Conservation (phyloP, 2,329 filamentous ascomycete genomes). For the Hypoxylon sp. region DNA sequence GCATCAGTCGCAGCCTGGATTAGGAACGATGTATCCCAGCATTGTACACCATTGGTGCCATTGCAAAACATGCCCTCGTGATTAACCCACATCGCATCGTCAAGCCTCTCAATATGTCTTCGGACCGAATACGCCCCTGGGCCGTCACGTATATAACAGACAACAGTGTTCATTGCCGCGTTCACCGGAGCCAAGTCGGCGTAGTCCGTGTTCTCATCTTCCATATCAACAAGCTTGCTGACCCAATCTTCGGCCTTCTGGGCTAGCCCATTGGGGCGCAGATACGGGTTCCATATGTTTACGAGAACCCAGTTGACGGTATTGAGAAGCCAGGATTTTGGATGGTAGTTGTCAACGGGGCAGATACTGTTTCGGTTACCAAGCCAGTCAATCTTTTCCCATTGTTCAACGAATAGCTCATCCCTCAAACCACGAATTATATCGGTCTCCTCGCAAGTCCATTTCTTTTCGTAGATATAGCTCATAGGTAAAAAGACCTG, state of each 20-base stretch:
- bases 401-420: slow-evolving; percentile 86
- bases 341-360: slow-evolving; percentile 88
- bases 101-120: slow-evolving; percentile 83
- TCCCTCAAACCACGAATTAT: slow-evolving; percentile 80
- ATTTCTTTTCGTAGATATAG: slow-evolving; percentile 87
- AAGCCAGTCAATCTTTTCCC: slow-evolving; percentile 83
- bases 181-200: slow-evolving; percentile 91
- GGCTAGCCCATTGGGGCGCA: slow-evolving; percentile 77
- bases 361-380: slow-evolving; percentile 87
- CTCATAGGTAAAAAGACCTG: slow-evolving; percentile 95
- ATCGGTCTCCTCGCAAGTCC: slow-evolving; percentile 81
- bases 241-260: slow-evolving; percentile 84
- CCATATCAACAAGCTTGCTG: slow-evolving; percentile 87
- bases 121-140: slow-evolving; percentile 79
- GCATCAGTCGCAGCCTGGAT: slow-evolving; percentile 87
- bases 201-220: slow-evolving; percentile 93
- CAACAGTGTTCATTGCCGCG: slow-evolving; percentile 89
- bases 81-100: slow-evolving; percentile 94
- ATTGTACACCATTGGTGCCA: slow-evolving; percentile 97
- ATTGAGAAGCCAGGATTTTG: slow-evolving; percentile 88
- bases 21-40: slow-evolving; percentile 94
- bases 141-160: slow-evolving; percentile 87
- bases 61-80: slow-evolving; percentile 93
- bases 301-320: slow-evolving; percentile 82
- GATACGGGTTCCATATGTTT: slow-evolving; percentile 83